Base-by-base conservation (phyloP, 805 yeast genomes). In the Wickerhamomyces mucosus region DNA sequence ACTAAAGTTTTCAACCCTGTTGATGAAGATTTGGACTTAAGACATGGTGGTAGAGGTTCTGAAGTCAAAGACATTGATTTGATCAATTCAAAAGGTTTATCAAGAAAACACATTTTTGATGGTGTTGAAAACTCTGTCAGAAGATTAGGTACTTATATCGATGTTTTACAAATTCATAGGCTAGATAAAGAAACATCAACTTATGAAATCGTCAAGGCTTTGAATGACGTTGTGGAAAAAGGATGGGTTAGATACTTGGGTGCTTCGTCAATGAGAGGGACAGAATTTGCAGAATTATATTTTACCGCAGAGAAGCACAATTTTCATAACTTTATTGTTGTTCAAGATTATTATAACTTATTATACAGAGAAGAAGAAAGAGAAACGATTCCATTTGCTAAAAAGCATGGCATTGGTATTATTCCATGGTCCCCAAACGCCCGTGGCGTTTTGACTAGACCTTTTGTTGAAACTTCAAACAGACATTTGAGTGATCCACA, bases 361-460 rank as follows among this genome's bases (percentile, higher is more conserved):
- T 48, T 41, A 7, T 58, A 69, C 45, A 56, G 82, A 7, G 79
- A 75, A 46, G 81, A 75, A 37, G 83, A 76, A 48, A 54, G 74
- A 15, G 82, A 76, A 46, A 57, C 75, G 68, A 64, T 61, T 39
- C 71, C 69, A 22, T 75, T 56, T 46, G 70, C 78, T 40, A 51
- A 65, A 13, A 56, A 52, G 26, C 64, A 65, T 17, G 67, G 67
- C 7, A 67, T 76, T 21, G 78, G 75, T 1, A 29, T 72, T 11
- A 65, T 72, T 32, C 80, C 80, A 6, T 75, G 74, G 72, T 66
- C 75, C 7, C 78, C 79, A 18, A 52, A 62, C 34, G 75, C 75
- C 5, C 55, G 70, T 36, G 81, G 82, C 4, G 22, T 68, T 3
- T 56, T 75, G 26, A 61, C 78, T 1, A 59, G 76, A 36, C 72